A percentile compares a stretch with the other conserved stretches of the same genome.
Conservation (phyloP, 805 yeast genomes). For the Ascoidea asiatica region DNA sequence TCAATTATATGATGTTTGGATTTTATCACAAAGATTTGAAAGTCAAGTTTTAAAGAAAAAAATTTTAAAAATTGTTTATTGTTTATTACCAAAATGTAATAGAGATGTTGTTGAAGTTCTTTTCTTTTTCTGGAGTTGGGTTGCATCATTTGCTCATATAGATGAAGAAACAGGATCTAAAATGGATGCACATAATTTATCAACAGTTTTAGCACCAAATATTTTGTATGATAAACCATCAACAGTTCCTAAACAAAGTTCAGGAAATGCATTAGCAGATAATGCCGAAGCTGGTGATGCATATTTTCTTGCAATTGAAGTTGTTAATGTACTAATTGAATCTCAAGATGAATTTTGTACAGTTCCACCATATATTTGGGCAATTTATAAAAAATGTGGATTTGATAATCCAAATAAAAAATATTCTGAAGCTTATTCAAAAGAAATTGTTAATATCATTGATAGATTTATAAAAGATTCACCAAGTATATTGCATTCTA, state of each 20-base stretch:
- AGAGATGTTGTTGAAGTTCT: conserved; percentile 82
- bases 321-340: conserved; percentile 71
- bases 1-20: conserved; percentile 66
- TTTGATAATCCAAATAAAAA: conserved; percentile 9
- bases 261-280: conserved; percentile 14
- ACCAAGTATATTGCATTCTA: conserved; percentile 9
- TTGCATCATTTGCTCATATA: conserved; percentile 85
- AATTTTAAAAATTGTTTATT: conserved; percentile 49
- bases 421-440: conserved; percentile 15
- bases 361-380: conserved; percentile 55
- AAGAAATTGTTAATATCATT: conserved; percentile 25
- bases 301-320: conserved; percentile 84
- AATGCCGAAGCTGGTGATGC: conserved; percentile 37
- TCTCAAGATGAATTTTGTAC: conserved; percentile 66
- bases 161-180: conserved; percentile 87
- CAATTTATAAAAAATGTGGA: conserved; percentile 20
- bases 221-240: conserved; percentile 49
- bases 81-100: conserved; percentile 68
- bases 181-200: conserved; percentile 91
- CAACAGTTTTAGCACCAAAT: conserved; percentile 93
- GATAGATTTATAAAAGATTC: conserved; percentile 16
- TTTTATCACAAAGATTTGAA: conserved; percentile 43
- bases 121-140: conserved; percentile 82
- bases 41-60: conserved; percentile 34
- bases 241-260: conserved; percentile 14